Evolutionary conservation across 257 asterid species (phyloP), one percentile per base, ranked within the genome.

Genomic region (Jasminum sambac): DNA sequence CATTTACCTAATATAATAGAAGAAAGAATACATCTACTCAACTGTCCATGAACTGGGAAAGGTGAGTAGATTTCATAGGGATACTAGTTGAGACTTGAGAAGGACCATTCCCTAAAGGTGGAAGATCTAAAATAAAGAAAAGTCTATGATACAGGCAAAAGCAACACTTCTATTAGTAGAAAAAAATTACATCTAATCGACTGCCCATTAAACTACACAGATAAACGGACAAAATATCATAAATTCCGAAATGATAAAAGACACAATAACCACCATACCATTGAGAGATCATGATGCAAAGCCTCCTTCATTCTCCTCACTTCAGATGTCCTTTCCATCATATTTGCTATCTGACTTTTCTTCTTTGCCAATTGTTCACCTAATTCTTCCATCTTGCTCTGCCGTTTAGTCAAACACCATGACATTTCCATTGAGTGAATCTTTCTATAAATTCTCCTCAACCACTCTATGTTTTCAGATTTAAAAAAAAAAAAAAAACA

Each of bases 271-370:
- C 74, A 73, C 34, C 79, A 72, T 88, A 93, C 98, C 90, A 72
- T 80, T 39, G 93, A 80, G 72, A 72, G 79, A 67, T 69, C 82
- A 39, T 89, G 85, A 73, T 80, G 61, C 82, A 89, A 72, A 40
- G 88, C 92, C 38, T 81, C 91, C 77, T 78, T 85, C 92, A 69
- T 79, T 82, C 85, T 87, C 82, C 87, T 84, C 63, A 83, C 89
- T 88, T 95, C 89, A 44, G 87, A 82, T 68, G 98, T 81, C 81
- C 63, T 86, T 37, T 82, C 96, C 84, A 84, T 66, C 86, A 89
- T 80, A 70, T 61, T 76, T 72, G 86, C 82, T 80, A 85, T 79
- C 66, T 80, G 82, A 69, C 77, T 57, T 78, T 79, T 91, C 88
- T 87, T 95, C 77, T 83, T 75, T 43, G 82, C 73, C 74, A 95